These are phyloP conservation scores for Ceratocystis ficicola DNA, from an alignment of 2,329 filamentous ascomycete species.

Conservation along the genomic window DNA sequence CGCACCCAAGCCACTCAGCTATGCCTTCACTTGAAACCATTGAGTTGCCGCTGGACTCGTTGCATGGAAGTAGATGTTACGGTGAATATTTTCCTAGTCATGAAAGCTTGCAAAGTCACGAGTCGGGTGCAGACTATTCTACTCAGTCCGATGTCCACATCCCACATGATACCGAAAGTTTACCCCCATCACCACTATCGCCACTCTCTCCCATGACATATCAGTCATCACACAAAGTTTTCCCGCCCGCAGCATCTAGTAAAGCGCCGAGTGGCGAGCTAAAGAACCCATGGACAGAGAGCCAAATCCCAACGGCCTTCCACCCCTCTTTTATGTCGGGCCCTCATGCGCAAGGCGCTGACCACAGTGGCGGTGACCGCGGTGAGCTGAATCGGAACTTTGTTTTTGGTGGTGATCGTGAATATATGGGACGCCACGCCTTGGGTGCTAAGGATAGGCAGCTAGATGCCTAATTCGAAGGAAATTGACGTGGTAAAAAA, in stretches of 20 bases:
- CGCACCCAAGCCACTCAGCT: constrained; percentile 9
- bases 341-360: too few relatives aligned
- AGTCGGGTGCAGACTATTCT: background rate
- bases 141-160: background rate
- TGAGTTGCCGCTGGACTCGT: constrained; percentile 24
- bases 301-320: too few relatives aligned
- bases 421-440: background rate
- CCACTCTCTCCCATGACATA: background rate
- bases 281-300: background rate
- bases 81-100: background rate
- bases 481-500: background rate
- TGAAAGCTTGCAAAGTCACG: background rate
- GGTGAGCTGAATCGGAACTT: background rate
- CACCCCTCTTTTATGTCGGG: too few relatives aligned
- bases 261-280: background rate
- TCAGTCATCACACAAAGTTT: background rate
- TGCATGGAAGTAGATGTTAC: background rate
- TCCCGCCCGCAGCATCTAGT: background rate
- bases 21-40: constrained; percentile 23
- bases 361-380: too few relatives aligned
- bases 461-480: background rate
- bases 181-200: background rate
- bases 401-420: background rate
- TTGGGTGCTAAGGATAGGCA: background rate
- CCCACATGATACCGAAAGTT: background rate